Conservation (phyloP, 305 asterid species). For the Fraxinus albicans region DNA sequence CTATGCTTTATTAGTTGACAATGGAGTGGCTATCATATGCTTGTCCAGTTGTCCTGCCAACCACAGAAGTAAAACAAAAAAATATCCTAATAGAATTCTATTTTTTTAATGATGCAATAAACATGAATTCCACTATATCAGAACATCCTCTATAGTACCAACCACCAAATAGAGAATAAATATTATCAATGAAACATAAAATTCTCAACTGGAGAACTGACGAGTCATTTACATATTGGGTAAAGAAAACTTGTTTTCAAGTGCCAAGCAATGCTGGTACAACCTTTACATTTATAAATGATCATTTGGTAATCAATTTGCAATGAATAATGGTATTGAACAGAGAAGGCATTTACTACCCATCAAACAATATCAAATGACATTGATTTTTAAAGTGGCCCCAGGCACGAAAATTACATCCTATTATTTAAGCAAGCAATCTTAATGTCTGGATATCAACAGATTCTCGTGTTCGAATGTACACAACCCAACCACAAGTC, state of each 20-base stretch:
- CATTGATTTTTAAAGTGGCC: background rate
- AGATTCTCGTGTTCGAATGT: background rate
- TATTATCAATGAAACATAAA: background rate
- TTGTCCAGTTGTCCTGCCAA: background rate
- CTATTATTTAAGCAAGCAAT: background rate
- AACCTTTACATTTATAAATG: background rate
- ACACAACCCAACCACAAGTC: background rate
- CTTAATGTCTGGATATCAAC: background rate
- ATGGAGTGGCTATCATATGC: background rate
- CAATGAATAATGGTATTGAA: background rate
- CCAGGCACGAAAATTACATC: background rate
- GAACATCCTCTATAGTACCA: background rate
- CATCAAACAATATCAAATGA: background rate
- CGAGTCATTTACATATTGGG: background rate
- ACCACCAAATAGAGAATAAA: background rate
- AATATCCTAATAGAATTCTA: background rate
- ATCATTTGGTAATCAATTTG: background rate
- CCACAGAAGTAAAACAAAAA: background rate
- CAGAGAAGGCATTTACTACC: background rate
- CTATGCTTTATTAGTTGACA: background rate
- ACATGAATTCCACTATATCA: background rate
- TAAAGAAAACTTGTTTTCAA: background rate
- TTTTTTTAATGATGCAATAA: background rate
- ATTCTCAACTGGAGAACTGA: background rate
- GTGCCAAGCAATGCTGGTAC: background rate